Evolutionary conservation across 2,329 filamentous ascomycete genomes (phyloP).

Genomic region (Microcera coccophila): DNA sequence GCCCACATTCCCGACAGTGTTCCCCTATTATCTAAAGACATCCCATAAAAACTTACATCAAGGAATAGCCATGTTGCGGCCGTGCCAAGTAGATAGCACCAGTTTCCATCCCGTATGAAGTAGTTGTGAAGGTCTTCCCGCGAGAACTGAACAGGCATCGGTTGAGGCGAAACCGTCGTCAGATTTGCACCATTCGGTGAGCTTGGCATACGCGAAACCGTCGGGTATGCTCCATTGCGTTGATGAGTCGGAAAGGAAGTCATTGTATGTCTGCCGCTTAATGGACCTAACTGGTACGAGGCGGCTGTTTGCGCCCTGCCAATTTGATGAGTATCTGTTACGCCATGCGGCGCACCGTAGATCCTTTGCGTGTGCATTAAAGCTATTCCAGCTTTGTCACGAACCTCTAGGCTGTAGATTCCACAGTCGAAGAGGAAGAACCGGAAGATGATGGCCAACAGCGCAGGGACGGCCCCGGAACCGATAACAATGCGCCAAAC

Average conservation of each 20-base stretch:
- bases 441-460: slow-evolving; percentile 61
- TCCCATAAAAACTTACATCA: slow-evolving; percentile 54
- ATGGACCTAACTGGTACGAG: slow-evolving; percentile 24
- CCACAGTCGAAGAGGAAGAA: slow-evolving; percentile 65
- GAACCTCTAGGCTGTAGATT: slow-evolving; percentile 62
- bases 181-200: slow-evolving; percentile 24
- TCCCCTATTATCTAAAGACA: slow-evolving; percentile 43
- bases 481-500: slow-evolving; percentile 67
- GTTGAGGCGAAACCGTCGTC: slow-evolving; percentile 31
- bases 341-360: slow-evolving; percentile 42
- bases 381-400: slow-evolving; percentile 56
- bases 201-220: slow-evolving; percentile 16
- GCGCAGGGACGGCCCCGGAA: slow-evolving; percentile 59
- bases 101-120: slow-evolving; percentile 42
- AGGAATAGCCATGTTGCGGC: slow-evolving; percentile 50
- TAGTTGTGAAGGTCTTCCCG: slow-evolving; percentile 46
- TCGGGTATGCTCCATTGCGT: slow-evolving; percentile 15
- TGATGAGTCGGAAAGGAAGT: slow-evolving; percentile 23
- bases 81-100: slow-evolving; percentile 38
- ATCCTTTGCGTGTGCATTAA: slow-evolving; percentile 57
- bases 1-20: slow-evolving; percentile 38
- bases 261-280: slow-evolving; percentile 14
- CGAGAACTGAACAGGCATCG: slow-evolving; percentile 48
- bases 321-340: slow-evolving; percentile 14
- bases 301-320: slow-evolving; percentile 10